Conservation (phyloP, 305 asterid genomes). For the Fraxinus greggii region DNA sequence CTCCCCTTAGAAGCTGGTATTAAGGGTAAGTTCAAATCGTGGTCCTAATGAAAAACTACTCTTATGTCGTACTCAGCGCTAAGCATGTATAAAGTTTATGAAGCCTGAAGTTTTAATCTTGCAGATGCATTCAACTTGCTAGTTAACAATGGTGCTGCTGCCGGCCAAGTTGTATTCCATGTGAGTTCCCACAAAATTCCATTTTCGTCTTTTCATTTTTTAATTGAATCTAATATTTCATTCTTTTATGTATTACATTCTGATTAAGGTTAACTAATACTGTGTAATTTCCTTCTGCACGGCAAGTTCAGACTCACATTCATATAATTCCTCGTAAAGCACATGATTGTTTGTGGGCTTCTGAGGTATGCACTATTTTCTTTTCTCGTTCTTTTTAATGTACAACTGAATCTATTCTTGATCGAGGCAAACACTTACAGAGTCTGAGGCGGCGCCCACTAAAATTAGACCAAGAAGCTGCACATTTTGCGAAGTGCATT, state of each 20-base stretch:
- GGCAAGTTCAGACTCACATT: constrained; percentile 77
- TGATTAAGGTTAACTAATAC: constrained; percentile 16
- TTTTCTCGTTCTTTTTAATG: not conserved
- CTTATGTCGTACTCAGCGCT: not conserved
- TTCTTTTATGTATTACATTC: not conserved
- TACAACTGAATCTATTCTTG: not conserved
- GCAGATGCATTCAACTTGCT: constrained; percentile 93
- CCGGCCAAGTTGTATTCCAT: constrained; percentile 90
- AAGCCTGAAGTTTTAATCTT: constrained; percentile 2
- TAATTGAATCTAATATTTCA: not conserved
- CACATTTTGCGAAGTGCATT: constrained; percentile 54
- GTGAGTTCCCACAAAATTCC: constrained; percentile 41
- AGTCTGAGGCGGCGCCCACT: constrained; percentile 55
- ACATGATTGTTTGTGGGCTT: constrained; percentile 82
- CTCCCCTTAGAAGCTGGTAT: not conserved
- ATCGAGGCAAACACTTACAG: constrained; percentile 33
- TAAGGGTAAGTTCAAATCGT: not conserved
- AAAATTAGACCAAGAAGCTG: constrained; percentile 66
- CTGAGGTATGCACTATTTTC: constrained; percentile 52
- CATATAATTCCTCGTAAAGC: constrained; percentile 90
- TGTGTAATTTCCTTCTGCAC: constrained; percentile 24
- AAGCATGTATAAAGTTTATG: not conserved
- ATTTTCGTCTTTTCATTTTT: not conserved
- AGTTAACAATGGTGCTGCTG: constrained; percentile 89
- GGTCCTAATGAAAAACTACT: not conserved